Evolutionary conservation across 2,329 filamentous ascomycete genomes (phyloP).

Genomic region (Bipolaris victoriae): DNA sequence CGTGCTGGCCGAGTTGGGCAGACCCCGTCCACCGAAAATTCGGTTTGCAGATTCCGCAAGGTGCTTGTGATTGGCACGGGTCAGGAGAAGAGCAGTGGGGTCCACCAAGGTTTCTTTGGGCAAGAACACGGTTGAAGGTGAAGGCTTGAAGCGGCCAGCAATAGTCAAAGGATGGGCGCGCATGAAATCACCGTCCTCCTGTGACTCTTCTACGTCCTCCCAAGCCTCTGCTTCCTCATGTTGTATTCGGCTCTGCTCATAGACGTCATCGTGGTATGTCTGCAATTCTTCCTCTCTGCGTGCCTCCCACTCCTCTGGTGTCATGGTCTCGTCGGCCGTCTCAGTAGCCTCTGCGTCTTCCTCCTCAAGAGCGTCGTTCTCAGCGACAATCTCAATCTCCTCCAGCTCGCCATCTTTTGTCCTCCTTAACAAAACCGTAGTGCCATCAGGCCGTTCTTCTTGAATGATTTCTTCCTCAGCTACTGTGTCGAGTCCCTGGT

Average conservation of each 20-base stretch:
- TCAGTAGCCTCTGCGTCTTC: constrained; percentile 34
- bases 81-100: constrained; percentile 75
- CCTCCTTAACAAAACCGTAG: constrained; percentile 58
- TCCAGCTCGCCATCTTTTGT: constrained; percentile 65
- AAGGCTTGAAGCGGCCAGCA: constrained; percentile 75
- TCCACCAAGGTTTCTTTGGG: constrained; percentile 72
- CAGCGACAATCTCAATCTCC: constrained; percentile 58
- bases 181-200: constrained; percentile 50
- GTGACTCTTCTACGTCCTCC: constrained; percentile 34
- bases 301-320: constrained; percentile 43
- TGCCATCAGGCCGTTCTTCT: constrained; percentile 39
- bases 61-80: constrained; percentile 69
- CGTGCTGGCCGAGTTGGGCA: constrained; percentile 80
- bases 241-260: constrained; percentile 53
- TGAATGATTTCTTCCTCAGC: constrained; percentile 53
- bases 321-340: constrained; percentile 30
- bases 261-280: constrained; percentile 43
- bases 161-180: constrained; percentile 77
- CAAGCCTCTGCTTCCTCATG: constrained; percentile 51
- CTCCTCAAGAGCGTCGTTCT: constrained; percentile 9
- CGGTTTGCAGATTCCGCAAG: constrained; percentile 73
- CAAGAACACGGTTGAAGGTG: constrained; percentile 75
- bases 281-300: constrained; percentile 42
- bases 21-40: constrained; percentile 74
- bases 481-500: constrained; percentile 53